These are phyloP conservation scores for Telopea speciosissima DNA, from an alignment of 177 flowering plant species.

Conservation along the genomic window DNA sequence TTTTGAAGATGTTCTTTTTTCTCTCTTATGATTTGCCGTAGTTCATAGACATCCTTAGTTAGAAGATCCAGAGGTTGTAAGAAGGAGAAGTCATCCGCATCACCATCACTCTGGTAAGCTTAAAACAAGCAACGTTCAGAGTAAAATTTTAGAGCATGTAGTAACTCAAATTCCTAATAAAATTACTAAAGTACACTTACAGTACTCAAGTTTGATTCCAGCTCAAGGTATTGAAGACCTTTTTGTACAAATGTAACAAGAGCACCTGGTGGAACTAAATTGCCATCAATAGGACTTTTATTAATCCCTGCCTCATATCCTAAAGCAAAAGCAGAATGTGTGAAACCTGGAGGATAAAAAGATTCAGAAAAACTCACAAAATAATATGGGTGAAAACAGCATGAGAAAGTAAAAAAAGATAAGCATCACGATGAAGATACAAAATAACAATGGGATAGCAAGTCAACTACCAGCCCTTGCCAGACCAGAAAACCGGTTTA, in stretches of 20 bases:
- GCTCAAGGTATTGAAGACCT: constrained; percentile 61
- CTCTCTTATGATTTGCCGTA: constrained; percentile 64
- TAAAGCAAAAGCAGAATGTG: constrained; percentile 57
- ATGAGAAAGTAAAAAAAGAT: no score
- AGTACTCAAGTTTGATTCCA: constrained; percentile 53
- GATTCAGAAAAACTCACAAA: not conserved
- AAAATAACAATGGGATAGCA: no score
- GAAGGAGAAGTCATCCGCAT: constrained; percentile 84
- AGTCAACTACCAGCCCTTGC: no score
- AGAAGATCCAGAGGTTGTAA: constrained; percentile 92
- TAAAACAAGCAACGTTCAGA: constrained; percentile 26
- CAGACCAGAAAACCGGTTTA: no score
- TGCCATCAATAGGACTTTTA: constrained; percentile 52
- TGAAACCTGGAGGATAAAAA: constrained; percentile 39
- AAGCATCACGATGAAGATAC: no score
- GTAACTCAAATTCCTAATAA: not conserved
- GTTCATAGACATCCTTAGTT: constrained; percentile 75
- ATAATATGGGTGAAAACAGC: no score
- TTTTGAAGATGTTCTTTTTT: constrained; percentile 54
- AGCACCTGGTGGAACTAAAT: constrained; percentile 62
- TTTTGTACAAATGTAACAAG: constrained; percentile 58
- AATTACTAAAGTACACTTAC: constrained; percentile 25
- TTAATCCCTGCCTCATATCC: constrained; percentile 57
- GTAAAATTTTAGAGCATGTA: constrained; percentile 1
- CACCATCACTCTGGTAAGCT: constrained; percentile 64